Conservation (phyloP, 2,329 filamentous ascomycete species). For the Fusarium sp. region DNA sequence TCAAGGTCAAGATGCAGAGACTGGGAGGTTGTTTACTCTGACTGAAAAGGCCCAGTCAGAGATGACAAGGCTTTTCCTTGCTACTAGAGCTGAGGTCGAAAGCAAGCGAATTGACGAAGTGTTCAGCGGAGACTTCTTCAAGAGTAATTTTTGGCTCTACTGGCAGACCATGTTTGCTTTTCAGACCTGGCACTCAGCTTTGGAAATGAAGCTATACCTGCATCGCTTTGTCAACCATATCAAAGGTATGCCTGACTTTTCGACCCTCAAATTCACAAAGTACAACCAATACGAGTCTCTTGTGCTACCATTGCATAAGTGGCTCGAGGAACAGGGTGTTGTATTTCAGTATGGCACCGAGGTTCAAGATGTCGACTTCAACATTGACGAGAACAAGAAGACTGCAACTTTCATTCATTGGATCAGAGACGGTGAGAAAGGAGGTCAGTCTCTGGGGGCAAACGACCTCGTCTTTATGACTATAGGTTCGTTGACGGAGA, state of each 20-base stretch:
- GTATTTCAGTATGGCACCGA: neutral
- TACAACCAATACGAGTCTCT: slow-evolving; percentile 1
- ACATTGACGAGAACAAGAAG: neutral
- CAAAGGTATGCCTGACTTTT: neutral
- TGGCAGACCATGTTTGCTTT: slow-evolving; percentile 9
- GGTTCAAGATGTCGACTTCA: neutral
- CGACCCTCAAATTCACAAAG: neutral
- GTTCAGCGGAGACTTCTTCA: neutral
- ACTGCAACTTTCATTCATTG: neutral
- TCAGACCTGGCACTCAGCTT: neutral
- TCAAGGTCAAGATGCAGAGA: neutral
- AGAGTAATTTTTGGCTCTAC: neutral
- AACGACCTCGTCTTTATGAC: neutral
- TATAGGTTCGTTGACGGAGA: neutral
- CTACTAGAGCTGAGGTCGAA: neutral
- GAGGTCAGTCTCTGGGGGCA: neutral
- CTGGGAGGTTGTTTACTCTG: neutral
- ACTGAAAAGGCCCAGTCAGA: neutral
- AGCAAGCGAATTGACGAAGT: neutral
- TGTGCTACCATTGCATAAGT: neutral
- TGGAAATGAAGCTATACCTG: neutral
- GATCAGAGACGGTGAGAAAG: neutral
- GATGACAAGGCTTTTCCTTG: neutral
- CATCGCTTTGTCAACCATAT: slow-evolving; percentile 5
- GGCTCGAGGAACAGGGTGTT: neutral